phyloP scores from a whole-genome alignment of 805 yeast genomes.

The Schizosaccharomyces lindneri region DNA sequence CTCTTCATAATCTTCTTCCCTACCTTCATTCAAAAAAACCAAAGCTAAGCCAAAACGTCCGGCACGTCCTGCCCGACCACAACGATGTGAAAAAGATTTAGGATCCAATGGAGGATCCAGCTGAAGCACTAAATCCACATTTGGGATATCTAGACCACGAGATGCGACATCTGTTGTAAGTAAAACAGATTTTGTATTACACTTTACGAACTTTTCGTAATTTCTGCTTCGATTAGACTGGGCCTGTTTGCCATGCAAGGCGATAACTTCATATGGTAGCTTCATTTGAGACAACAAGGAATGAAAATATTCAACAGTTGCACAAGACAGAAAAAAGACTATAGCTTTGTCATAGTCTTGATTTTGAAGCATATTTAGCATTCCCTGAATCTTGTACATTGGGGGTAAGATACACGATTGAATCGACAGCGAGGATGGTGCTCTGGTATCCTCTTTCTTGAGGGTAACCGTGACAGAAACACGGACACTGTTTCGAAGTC shows the following conservation, averaged over 20 bases:
- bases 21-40: slow-evolving; percentile 42
- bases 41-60: slow-evolving; percentile 61
- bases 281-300: slow-evolving; percentile 14
- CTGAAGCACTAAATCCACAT: slow-evolving; percentile 83
- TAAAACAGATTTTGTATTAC: slow-evolving; percentile 28
- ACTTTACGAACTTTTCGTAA: slow-evolving; percentile 29
- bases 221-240: slow-evolving; percentile 59
- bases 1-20: slow-evolving; percentile 61
- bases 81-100: slow-evolving; percentile 71
- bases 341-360: slow-evolving; percentile 53
- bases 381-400: slow-evolving; percentile 30
- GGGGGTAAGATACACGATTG: slow-evolving; percentile 37
- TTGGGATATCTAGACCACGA: slow-evolving; percentile 84
- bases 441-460: slow-evolving; percentile 15
- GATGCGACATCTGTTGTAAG: slow-evolving; percentile 98
- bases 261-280: slow-evolving; percentile 20
- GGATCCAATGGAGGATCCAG: slow-evolving; percentile 88
- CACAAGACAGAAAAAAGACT: slow-evolving; percentile 81
- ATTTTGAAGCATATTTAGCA: slow-evolving; percentile 28
- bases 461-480: slow-evolving; percentile 14
- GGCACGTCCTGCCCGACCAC: slow-evolving; percentile 90
- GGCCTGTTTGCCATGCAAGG: slow-evolving; percentile 79
- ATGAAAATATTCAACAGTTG: slow-evolving; percentile 56
- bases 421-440: slow-evolving; percentile 42
- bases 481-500: slow-evolving; percentile 80